Evolutionary conservation across 345 rosid species (phyloP).

Genomic region (Excoecaria agallocha): DNA sequence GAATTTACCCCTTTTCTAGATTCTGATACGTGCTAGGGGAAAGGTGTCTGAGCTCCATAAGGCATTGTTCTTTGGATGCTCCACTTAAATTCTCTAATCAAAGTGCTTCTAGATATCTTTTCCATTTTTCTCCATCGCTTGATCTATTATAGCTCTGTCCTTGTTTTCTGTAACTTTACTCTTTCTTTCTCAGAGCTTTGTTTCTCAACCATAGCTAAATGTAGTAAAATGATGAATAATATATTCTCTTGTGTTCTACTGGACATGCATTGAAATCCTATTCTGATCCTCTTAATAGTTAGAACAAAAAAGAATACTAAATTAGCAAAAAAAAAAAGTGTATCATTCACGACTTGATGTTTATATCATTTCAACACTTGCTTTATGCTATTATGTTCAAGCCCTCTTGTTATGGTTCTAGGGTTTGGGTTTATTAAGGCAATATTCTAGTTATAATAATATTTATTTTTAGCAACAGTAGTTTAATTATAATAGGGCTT

Average conservation of each 20-base stretch:
- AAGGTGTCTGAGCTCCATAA: background rate
- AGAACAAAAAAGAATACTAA: no score
- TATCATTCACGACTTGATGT: no score
- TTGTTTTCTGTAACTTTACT: background rate
- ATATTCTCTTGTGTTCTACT: background rate
- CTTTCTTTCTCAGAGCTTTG: background rate
- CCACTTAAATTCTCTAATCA: background rate
- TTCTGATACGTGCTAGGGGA: background rate
- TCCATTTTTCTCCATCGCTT: background rate
- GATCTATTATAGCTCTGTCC: background rate
- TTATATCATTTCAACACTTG: no score
- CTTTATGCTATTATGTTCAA: background rate
- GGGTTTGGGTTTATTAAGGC: no score
- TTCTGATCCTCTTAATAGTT: no score
- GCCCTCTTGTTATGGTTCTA: no score
- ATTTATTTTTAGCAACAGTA: no score
- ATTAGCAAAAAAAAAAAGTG: no score
- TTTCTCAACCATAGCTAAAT: background rate
- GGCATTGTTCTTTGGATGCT: background rate
- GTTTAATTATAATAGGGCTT: no score
- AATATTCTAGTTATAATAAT: no score
- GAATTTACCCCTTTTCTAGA: background rate
- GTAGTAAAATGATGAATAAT: background rate
- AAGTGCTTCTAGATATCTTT: background rate
- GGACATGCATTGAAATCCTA: background rate